These are phyloP conservation scores for Umbilicaria muhlenbergii DNA, from an alignment of 495 filamentous ascomycete species.

Conservation along the genomic window DNA sequence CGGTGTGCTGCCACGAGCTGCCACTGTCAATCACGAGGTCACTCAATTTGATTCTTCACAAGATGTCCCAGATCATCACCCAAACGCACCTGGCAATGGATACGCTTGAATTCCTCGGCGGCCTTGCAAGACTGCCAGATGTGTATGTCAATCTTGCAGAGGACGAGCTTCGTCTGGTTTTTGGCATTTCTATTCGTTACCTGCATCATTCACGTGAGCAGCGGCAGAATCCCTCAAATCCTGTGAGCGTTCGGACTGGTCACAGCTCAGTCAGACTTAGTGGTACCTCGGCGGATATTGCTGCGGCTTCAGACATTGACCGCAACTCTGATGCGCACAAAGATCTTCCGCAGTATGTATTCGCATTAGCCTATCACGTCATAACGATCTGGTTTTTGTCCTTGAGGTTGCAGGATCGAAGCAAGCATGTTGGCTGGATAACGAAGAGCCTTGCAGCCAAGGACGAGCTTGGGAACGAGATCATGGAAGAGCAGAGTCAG, in stretches of 20 bases:
- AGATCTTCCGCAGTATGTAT: slow-evolving; percentile 80
- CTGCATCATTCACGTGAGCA: slow-evolving; percentile 57
- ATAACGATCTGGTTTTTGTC: slow-evolving; percentile 95
- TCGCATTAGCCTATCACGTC: slow-evolving; percentile 82
- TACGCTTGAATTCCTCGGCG: slow-evolving; percentile 81
- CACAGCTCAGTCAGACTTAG: slow-evolving; percentile 24
- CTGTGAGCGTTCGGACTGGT: slow-evolving; percentile 16
- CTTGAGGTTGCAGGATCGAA: slow-evolving; percentile 65
- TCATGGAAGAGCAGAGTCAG: slow-evolving; percentile 80
- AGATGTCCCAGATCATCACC: slow-evolving; percentile 90
- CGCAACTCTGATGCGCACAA: slow-evolving; percentile 21
- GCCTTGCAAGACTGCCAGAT: slow-evolving; percentile 69
- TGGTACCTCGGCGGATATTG: slow-evolving; percentile 25
- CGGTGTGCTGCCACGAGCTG: slow-evolving; percentile 86
- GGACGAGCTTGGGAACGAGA: slow-evolving; percentile 55
- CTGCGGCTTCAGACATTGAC: slow-evolving; percentile 10
- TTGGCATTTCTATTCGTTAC: slow-evolving; percentile 88
- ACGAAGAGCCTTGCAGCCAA: slow-evolving; percentile 65
- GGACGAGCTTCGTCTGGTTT: slow-evolving; percentile 79
- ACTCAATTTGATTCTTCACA: slow-evolving; percentile 67
- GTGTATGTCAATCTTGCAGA: slow-evolving; percentile 77
- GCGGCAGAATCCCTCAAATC: slow-evolving; percentile 25
- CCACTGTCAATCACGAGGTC: slow-evolving; percentile 68
- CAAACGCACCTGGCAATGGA: slow-evolving; percentile 82
- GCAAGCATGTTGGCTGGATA: slow-evolving; percentile 79